Evolutionary conservation across 2,329 filamentous ascomycete species (phyloP), one percentile per base, ranked within the genome.

Genomic region (Claviceps pazoutovae): DNA sequence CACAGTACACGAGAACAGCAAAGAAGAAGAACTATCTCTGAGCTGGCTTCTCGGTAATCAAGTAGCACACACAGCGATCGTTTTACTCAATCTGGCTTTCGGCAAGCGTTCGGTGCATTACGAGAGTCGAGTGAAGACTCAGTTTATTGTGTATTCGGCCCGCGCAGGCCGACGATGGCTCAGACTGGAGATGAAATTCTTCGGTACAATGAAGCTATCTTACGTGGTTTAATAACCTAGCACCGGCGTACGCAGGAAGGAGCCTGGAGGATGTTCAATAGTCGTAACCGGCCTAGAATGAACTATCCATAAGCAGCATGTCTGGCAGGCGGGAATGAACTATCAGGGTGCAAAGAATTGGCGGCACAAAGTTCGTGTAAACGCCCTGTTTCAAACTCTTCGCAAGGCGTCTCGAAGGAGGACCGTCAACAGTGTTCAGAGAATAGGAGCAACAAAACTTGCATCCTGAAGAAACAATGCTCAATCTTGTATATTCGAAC

Each of bases 1-100:
- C 88, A 55, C 91, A 96, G 64, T 98, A 95, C 68, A 98, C 91
- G 8, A 78, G 93, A 59, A 97, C 91, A 14, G 84, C 85, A 60
- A 82, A 83, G 70, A 97, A 97, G 80, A 96, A 96, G 81, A 88
- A 48, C 19, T 54, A 54, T 41, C 53, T 54, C 5, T 54, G 13
- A 42, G 9, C 16, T n/a, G 19, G 14, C 17, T 41, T 3, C 30
- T 17, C 1, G 26, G 9, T 8, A 19, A 17, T 23, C 3, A 4
- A 11, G 37, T 14, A 16, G 21, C 37, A 41, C 17, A 41, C 19
- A 42, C 5, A n/a, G 4, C 19, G 16, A 17, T 23, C 19, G 7
- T 16, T 37, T 48, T 16, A 41, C 37, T 39, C 39, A 43, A 17
- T 26, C 26, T 19, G 17, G 13, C 30, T 30, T 26, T 19, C 6